Evolutionary conservation across 2,329 filamentous ascomycete species (phyloP), one percentile per base, ranked within the genome.

Genomic region (Pseudonectria buxi): DNA sequence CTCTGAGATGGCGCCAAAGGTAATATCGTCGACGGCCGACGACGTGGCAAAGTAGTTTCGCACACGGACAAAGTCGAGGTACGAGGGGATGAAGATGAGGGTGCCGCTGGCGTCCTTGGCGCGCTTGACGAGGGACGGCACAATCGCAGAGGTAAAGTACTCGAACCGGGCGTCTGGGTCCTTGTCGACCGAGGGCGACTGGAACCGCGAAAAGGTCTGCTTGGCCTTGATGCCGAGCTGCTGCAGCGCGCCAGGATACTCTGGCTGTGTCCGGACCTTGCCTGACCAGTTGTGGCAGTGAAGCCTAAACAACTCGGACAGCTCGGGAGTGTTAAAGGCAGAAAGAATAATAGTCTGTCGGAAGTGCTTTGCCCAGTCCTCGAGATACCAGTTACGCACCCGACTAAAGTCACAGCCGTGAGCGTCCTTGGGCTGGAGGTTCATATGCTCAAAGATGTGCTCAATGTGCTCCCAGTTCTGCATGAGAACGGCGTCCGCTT

Each of bases 381-480:
- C 88, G n/a, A 96, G 74, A 56, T 95, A 96, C 87, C 87, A 96
- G 45, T 72, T 78, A 33, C 89, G 76, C 6, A 96, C 86, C 13
- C 92, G 84, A 47, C 83, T 86, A 58, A 96, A 95, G 65, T 98
- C 92, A 53, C 87, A 94, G 46, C 85, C 89, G 59, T 95, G 89
- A 1, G 86, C 77, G 50, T 94, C 86, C 54, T 83, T 86, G 26
- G 92, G 90, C 52, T 94, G 86, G 14, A 84, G 71, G 58, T 98
- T 98, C 43, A 98, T 74, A 58, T 95, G 86, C 44, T 86, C 80
- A 54, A 96, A 89, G 50, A 95, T 84, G 57, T 85, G 86, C 58
- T 94, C 86, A 41, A 95, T 77, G 56, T 98, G 90, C 54, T 95
- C 88, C 89, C 90, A 96, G 59, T 95, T 96, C 60, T 98, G 92